Percentiles rank a stretch among this genome's conserved stretches.
These are phyloP conservation scores for Chlorella sp. DNA, from an alignment of 139 green algal species.

Conservation along the genomic window DNA sequence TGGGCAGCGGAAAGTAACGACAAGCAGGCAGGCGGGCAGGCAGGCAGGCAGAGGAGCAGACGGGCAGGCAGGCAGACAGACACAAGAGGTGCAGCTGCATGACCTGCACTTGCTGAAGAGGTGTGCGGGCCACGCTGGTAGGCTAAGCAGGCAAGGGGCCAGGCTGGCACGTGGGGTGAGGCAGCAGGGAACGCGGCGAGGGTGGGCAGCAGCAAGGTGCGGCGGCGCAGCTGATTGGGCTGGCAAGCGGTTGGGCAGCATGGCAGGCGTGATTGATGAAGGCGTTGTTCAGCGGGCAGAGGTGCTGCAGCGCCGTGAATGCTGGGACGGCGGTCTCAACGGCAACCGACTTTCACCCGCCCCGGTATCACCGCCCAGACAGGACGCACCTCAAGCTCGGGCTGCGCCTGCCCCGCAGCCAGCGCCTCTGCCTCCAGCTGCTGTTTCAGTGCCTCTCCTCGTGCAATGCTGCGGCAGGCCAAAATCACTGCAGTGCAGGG, in stretches of 20 bases:
- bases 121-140: no score
- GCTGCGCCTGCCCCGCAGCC: not conserved
- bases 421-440: slow-evolving; percentile 49
- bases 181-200: not conserved
- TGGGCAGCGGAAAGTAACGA: no score
- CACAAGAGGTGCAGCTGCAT: no score
- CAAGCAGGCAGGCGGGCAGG: no score
- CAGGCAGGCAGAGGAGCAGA: no score
- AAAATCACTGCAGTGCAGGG: slow-evolving; percentile 69
- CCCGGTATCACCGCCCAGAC: not conserved
- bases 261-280: not conserved
- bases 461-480: slow-evolving; percentile 68
- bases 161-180: not conserved
- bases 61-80: no score
- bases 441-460: slow-evolving; percentile 57
- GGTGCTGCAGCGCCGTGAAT: not conserved
- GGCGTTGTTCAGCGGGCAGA: not conserved
- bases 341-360: not conserved
- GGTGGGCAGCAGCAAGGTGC: no score
- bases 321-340: not conserved
- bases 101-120: no score
- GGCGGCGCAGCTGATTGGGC: no score
- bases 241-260: not conserved
- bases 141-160: no score
- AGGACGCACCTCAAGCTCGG: slow-evolving; percentile 44